These are phyloP conservation scores for Hyaloperonospora brassicae DNA, from an alignment of 352 stramenopile genomes.

Conservation along the genomic window DNA sequence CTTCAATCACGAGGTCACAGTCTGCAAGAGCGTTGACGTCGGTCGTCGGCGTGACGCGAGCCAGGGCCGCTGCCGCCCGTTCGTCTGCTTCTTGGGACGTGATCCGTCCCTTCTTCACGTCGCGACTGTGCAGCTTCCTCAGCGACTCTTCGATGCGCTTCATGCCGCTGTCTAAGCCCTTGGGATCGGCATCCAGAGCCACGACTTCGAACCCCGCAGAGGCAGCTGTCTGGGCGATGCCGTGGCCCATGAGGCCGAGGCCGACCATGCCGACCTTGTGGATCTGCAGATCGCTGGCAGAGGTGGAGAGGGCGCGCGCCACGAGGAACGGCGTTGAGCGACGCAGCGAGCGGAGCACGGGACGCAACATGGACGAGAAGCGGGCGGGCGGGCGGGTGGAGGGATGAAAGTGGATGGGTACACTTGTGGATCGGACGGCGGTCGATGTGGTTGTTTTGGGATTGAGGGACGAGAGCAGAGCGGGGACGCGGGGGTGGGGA, in stretches of 20 bases:
- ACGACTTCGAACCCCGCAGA: constrained; percentile 80
- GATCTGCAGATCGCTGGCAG: constrained; percentile 39
- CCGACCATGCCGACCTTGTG: constrained; percentile 91
- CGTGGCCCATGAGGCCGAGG: constrained; percentile 96
- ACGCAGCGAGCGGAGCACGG: constrained; percentile 12
- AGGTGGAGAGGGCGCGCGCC: constrained; percentile 22
- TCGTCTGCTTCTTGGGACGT: constrained; percentile 67
- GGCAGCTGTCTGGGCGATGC: constrained; percentile 92
- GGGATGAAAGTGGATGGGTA: not conserved
- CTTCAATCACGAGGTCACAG: constrained; percentile 95
- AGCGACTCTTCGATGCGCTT: constrained; percentile 90
- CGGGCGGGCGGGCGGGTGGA: not conserved
- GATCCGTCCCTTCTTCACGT: constrained; percentile 87
- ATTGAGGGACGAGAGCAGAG: too few relatives aligned
- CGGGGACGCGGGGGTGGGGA: not conserved
- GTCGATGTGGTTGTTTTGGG: too few relatives aligned
- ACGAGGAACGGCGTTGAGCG: constrained; percentile 16
- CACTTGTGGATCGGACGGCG: not conserved
- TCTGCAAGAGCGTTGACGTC: constrained; percentile 81
- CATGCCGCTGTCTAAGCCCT: constrained; percentile 73
- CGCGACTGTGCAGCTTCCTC: constrained; percentile 72
- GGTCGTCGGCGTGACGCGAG: constrained; percentile 85
- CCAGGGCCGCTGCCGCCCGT: constrained; percentile 52
- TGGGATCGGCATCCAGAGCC: constrained; percentile 66
- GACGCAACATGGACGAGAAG: constrained; percentile 7